These are phyloP conservation scores for Candida ortonii DNA, from an alignment of 805 yeast genomes.

Conservation along the genomic window DNA sequence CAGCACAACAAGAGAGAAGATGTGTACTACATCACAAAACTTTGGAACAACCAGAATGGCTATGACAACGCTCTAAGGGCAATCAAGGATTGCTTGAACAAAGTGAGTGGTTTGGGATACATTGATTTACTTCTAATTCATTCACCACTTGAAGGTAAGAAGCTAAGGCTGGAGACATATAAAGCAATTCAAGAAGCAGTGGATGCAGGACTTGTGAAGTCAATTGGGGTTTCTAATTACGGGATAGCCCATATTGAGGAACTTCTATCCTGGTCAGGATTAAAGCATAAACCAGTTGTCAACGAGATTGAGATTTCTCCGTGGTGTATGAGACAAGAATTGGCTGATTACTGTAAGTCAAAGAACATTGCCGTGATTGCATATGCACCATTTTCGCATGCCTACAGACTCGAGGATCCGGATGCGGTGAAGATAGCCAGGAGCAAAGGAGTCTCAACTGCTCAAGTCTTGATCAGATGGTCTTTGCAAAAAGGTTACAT, in stretches of 20 bases:
- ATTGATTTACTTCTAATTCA: slow-evolving; percentile 71
- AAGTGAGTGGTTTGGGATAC: slow-evolving; percentile 56
- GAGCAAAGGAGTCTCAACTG: slow-evolving; percentile 47
- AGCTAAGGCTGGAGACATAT: slow-evolving; percentile 59
- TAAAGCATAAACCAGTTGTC: slow-evolving; percentile 61
- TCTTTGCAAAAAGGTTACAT: slow-evolving; percentile 67
- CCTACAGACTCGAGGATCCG: slow-evolving; percentile 55
- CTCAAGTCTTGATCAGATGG: slow-evolving; percentile 73
- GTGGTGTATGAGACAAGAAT: slow-evolving; percentile 67
- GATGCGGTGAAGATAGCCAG: slow-evolving; percentile 47
- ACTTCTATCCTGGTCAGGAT: slow-evolving; percentile 53
- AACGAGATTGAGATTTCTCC: slow-evolving; percentile 85
- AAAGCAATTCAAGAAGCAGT: slow-evolving; percentile 73
- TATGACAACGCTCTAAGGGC: slow-evolving; percentile 56
- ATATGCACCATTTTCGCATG: slow-evolving; percentile 71
- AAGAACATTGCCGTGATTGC: slow-evolving; percentile 66
- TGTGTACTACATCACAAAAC: slow-evolving; percentile 64
- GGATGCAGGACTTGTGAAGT: slow-evolving; percentile 51
- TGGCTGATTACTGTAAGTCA: slow-evolving; percentile 57
- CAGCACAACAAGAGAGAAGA: slow-evolving; percentile 43
- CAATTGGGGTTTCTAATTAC: slow-evolving; percentile 79
- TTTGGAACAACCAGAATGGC: slow-evolving; percentile 69
- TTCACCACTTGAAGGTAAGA: slow-evolving; percentile 52
- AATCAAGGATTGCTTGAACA: slow-evolving; percentile 50
- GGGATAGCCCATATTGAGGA: slow-evolving; percentile 60